Evolutionary conservation across 768 basidiomycete species (phyloP).

Genomic region (Hericium rajendrae): DNA sequence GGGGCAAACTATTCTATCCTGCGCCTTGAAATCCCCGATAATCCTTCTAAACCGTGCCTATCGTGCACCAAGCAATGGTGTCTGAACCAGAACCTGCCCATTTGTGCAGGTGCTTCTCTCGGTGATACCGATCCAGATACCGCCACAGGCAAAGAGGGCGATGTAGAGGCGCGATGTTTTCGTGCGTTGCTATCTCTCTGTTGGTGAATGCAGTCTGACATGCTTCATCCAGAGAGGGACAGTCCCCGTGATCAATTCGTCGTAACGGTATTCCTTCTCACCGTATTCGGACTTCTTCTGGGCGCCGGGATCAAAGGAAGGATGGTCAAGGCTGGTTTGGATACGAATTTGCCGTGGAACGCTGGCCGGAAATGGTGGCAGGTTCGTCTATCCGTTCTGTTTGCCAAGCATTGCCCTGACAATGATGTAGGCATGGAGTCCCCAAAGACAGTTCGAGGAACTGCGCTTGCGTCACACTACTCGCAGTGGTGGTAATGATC

Average conservation of each 20-base stretch:
- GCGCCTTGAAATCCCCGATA: conserved; percentile 69
- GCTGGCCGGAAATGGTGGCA: conserved; percentile 75
- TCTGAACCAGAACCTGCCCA: conserved; percentile 79
- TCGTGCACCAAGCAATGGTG: conserved; percentile 96
- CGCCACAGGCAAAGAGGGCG: conserved; percentile 89
- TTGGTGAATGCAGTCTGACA: conserved; percentile 15
- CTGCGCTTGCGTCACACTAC: neutral
- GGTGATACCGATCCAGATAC: conserved; percentile 89
- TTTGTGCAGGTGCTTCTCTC: conserved; percentile 70
- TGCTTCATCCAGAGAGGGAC: conserved; percentile 62
- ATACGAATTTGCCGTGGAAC: conserved; percentile 53
- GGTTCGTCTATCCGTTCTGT: conserved; percentile 29
- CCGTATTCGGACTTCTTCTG: conserved; percentile 77
- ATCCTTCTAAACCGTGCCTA: conserved; percentile 82
- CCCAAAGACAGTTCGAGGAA: conserved; percentile 8
- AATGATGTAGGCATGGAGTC: conserved; percentile 3
- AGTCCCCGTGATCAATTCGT: conserved; percentile 92
- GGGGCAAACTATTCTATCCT: conserved; percentile 79
- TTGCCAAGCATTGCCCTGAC: conserved; percentile 6
- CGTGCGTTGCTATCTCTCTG: conserved; percentile 43
- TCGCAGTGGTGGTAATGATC: neutral
- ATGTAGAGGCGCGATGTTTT: conserved; percentile 93
- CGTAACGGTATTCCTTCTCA: conserved; percentile 83
- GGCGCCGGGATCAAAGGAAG: conserved; percentile 78
- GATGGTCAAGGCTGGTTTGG: conserved; percentile 70